A percentile compares a stretch with the other conserved stretches of the same genome.
Conservation (phyloP, 2,329 filamentous ascomycete species). For the Fusarium concolor region DNA sequence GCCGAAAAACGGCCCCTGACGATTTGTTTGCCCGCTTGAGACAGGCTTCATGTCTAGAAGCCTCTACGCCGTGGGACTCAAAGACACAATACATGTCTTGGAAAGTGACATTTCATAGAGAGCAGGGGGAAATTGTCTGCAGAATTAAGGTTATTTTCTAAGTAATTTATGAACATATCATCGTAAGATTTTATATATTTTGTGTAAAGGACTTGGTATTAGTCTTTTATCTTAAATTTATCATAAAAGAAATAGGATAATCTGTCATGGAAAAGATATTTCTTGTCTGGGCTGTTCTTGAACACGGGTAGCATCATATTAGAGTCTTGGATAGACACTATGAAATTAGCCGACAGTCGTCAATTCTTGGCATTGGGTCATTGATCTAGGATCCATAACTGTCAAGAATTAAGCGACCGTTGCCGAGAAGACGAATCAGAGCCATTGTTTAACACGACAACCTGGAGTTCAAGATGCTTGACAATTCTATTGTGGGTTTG, state of each 20-base stretch:
- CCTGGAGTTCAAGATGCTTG: conserved; percentile 2
- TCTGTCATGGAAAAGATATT: neutral
- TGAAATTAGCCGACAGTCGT: neutral
- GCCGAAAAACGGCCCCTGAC: neutral
- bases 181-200: neutral
- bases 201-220: neutral
- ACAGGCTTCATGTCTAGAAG: neutral
- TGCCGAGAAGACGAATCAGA: conserved; percentile 26
- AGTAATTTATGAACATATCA: neutral
- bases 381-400: neutral
- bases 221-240: neutral
- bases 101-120: neutral
- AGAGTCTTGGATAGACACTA: neutral
- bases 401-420: conserved; percentile 26
- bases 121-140: neutral
- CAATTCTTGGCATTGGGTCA: conserved; percentile 19
- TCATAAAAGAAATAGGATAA: neutral
- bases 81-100: neutral
- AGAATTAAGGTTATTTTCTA: neutral
- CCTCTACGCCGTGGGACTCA: neutral
- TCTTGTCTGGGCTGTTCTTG: neutral
- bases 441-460: neutral
- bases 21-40: conserved; percentile 36
- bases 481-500: neutral
- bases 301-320: neutral